Evolutionary conservation across 305 asterid genomes (phyloP).

Genomic region (Euphrasia arctica): DNA sequence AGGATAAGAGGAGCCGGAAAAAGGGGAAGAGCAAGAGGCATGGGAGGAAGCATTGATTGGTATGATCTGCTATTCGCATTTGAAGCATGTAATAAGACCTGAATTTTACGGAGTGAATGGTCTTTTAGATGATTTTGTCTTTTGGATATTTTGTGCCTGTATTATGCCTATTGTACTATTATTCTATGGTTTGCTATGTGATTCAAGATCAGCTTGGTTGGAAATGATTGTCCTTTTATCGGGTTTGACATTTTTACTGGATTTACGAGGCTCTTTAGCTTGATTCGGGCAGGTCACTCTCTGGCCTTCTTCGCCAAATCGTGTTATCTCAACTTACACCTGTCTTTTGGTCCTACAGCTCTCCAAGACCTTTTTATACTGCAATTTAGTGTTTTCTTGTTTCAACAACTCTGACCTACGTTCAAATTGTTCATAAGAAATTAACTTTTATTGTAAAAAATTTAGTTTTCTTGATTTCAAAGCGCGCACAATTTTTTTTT

Average conservation of each 20-base stretch:
- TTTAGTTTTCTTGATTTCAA: no score
- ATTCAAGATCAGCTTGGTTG: background rate
- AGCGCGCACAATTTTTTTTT: no score
- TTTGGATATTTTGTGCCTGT: background rate
- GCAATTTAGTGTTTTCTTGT: no score
- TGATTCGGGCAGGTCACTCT: background rate
- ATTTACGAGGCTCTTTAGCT: background rate
- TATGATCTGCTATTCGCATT: background rate
- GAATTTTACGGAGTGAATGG: background rate
- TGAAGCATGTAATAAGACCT: background rate
- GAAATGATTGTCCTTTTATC: background rate
- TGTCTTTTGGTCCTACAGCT: no score
- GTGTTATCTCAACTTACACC: background rate
- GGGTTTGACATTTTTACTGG: background rate
- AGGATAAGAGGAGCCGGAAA: constrained; percentile 58
- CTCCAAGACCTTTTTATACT: no score
- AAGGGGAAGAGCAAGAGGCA: constrained; percentile 78
- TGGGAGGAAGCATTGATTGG: constrained; percentile 45
- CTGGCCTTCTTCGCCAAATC: no score
- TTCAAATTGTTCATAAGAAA: no score
- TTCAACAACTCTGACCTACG: no score
- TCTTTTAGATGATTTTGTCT: background rate
- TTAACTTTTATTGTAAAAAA: no score
- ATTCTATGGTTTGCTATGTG: background rate
- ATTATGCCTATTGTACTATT: background rate